A percentile compares a stretch with the other conserved stretches of the same genome.
Evolutionary conservation across 176 grass and related monocot genomes (phyloP).

Genomic region (Guadua angustifolia): DNA sequence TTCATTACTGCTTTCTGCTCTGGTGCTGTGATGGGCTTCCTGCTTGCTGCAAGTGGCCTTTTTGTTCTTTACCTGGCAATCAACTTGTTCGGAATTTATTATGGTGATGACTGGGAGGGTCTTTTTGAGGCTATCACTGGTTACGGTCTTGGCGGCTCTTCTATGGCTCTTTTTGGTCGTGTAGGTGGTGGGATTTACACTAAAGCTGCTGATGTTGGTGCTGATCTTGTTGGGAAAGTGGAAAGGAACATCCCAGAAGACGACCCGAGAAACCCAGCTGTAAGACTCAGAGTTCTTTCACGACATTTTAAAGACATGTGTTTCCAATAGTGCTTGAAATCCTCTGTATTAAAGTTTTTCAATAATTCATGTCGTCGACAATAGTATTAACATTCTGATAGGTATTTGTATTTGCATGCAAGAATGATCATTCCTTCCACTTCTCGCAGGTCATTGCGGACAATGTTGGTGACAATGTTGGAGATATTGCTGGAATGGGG

Average conservation of each 20-base stretch:
- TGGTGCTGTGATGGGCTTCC: constrained; percentile 96
- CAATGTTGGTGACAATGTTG: constrained; percentile 75
- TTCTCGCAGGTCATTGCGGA: constrained; percentile 62
- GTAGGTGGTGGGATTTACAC: constrained; percentile 78
- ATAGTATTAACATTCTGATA: too few relatives aligned
- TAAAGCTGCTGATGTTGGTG: constrained; percentile 75
- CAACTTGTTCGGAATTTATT: constrained; percentile 86
- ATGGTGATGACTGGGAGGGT: constrained; percentile 78
- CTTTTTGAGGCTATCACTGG: constrained; percentile 75
- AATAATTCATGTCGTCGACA: background rate
- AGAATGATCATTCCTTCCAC: constrained; percentile 29
- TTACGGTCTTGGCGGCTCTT: constrained; percentile 75
- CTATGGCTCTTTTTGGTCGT: constrained; percentile 69
- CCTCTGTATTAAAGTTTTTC: background rate
- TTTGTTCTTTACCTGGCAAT: constrained; percentile 85
- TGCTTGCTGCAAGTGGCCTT: constrained; percentile 95
- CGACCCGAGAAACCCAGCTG: constrained; percentile 75
- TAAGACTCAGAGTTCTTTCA: constrained; percentile 47
- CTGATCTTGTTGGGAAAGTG: constrained; percentile 74
- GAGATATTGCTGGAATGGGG: constrained; percentile 73
- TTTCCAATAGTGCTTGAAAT: constrained; percentile 16
- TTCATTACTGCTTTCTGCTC: constrained; percentile 75
- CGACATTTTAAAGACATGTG: background rate
- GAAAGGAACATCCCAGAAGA: constrained; percentile 71
- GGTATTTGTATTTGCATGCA: constrained; percentile 5